Conservation (phyloP, 805 yeast genomes). For the baker's yeast (Saccharomyces cerevisiae) region DNA sequence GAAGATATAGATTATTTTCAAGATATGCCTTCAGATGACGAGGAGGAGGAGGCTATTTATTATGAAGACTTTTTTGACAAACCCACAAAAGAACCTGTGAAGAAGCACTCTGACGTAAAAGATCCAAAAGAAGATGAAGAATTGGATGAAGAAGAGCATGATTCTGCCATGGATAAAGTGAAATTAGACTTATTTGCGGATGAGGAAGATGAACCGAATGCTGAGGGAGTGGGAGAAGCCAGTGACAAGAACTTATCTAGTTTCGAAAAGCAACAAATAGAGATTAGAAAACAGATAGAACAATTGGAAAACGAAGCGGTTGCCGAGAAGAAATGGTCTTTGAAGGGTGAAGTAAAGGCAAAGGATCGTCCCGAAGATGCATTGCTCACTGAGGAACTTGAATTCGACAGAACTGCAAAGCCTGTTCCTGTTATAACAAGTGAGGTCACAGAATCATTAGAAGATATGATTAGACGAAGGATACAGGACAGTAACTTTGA, state of each 20-base stretch:
- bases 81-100: conserved; percentile 14
- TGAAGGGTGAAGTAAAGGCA: conserved; percentile 85
- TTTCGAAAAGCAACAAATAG: conserved; percentile 74
- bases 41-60: conserved; percentile 47
- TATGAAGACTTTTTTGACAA: conserved; percentile 61
- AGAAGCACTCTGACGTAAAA: conserved; percentile 4
- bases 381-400: conserved; percentile 68
- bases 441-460: conserved; percentile 78
- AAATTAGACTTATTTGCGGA: conserved; percentile 54
- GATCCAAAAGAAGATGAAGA: conserved; percentile 29
- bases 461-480: conserved; percentile 80
- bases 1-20: conserved; percentile 47
- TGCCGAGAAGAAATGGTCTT: conserved; percentile 87
- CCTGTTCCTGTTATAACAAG: conserved; percentile 93
- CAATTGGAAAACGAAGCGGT: conserved; percentile 78
- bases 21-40: conserved; percentile 43
- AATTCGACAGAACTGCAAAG: conserved; percentile 87
- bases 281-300: conserved; percentile 67
- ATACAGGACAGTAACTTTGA: conserved; percentile 70
- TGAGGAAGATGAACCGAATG: conserved; percentile 26
- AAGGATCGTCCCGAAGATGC: conserved; percentile 80
- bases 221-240: conserved; percentile 21
- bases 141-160: conserved; percentile 54
- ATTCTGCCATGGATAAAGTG: conserved; percentile 50
- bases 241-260: conserved; percentile 43